Evolutionary conservation across 2,329 filamentous ascomycete species (phyloP), one percentile per base, ranked within the genome.

Genomic region (Colletotrichum salicis): DNA sequence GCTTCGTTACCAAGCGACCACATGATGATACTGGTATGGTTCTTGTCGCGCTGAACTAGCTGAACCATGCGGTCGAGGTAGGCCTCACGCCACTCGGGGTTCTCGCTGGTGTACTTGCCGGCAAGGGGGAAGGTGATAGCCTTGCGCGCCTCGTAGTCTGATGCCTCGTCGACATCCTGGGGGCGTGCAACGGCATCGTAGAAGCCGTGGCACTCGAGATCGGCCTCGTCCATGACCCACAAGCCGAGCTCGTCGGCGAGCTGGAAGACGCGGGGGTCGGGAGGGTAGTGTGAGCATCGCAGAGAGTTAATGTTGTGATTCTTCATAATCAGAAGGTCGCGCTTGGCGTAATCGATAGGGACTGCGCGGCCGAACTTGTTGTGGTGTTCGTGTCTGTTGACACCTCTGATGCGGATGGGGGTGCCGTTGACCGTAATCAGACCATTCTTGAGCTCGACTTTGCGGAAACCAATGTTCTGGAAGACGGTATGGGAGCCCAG

Each of bases 1-100:
- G 91, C 88, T 77, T 94, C 92, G 76, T 94, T 94, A 0, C 92
- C 92, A 0, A 94, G 83, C 58, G 89, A 92, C 92, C 92, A 94
- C 54, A 93, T 88, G 60, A 94, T 89, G 61, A 94, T 85, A n/a
- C 86, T 91, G 0, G 92, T 80, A 74, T 93, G 90, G 70, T 94
- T 91, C 80, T 93, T 93, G 79, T 94, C 91, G 19, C 92, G 85
- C 75, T 90, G 86, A 0, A 94, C 85, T 67, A 94, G 80, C 66
- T 92, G 89, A 37, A 84, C 80, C 68, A 90, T 89, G 3, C 92
- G 88, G 78, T 94, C 92, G 1, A 94, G 77, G 73, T 94, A 94
- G 0, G 91, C 90, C 1, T 85, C 85, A 66, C 83, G 85, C 91
- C 90, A 93, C 0, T 82, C 82, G 1, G 86, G 85, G 70, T 92